Base-by-base conservation (phyloP, 1,139 yeast species). In the Scheffersomyces stambukii region DNA sequence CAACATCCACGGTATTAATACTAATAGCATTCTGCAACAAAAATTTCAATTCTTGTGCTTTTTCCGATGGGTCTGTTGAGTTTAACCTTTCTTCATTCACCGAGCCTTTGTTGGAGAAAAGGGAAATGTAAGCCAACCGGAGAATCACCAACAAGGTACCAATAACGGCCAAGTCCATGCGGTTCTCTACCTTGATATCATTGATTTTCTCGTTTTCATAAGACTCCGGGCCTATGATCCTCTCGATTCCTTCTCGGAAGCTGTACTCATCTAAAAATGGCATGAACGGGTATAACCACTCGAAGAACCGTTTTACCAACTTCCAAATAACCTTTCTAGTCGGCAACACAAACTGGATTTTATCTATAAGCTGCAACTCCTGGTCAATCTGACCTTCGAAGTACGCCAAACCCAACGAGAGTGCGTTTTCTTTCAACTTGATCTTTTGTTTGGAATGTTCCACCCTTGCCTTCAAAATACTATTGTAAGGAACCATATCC, bases 1-100 rank as follows among this genome's bases (percentile, higher is more conserved):
- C 80, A 30, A 71, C 61, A 29, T 57, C 60, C 12, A 71, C 56
- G 13, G 57, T 54, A 20, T 69, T 67, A 25, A 65, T 50, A 16
- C 67, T 62, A 19, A 76, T 60, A 3, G 81, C 80, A 35, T 70
- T 60, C 2, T 54, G 45, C 25, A 74, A 42, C 10, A 77, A 50
- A 40, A 64, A 72, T 23, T 54, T 52, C 33, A 70, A 64, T 12
- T 59, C 65, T 19, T 48, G 57, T 0, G 50, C 47, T 19, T 40
- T 37, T 18, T 38, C 46, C 14, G 46, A 46, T 13, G 52, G 53
- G 35, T 47, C 52, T 7, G 43, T 43, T 3, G 46, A 37, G 17
- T 41, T 46, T 16, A 57, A 36, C 31, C 54, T 54, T 36, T 42
- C 43, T 25, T 50, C 57, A 40, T 54, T 60, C 19, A 46, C 49